Evolutionary conservation across 495 filamentous ascomycete genomes (phyloP).

Genomic region (Durotheca rogersii): DNA sequence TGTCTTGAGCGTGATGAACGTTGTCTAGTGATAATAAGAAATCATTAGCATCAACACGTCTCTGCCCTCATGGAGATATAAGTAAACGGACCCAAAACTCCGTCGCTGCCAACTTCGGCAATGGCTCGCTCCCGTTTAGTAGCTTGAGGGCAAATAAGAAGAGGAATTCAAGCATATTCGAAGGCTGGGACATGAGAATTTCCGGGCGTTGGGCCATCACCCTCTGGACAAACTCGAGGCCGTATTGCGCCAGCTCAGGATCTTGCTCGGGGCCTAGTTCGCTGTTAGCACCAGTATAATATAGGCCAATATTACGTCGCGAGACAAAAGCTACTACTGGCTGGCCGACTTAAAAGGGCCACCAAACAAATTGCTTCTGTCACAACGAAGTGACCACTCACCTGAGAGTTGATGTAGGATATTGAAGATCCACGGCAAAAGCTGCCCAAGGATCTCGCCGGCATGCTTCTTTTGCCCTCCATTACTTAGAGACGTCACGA

Average conservation of each 20-base stretch:
- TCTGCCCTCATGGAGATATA: no score
- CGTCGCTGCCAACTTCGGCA: constrained; percentile 77
- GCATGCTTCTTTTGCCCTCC: constrained; percentile 40
- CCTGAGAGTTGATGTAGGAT: constrained; percentile 65
- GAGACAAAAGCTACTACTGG: no score
- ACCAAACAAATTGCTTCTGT: no score
- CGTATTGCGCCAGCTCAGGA: constrained; percentile 58
- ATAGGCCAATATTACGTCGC: no score
- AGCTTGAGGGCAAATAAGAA: constrained; percentile 76
- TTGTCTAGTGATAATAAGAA: constrained; percentile 41
- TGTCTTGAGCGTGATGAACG: constrained; percentile 48
- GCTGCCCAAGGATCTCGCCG: constrained; percentile 48
- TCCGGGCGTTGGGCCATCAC: constrained; percentile 64
- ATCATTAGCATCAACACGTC: no score
- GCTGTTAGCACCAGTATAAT: constrained; percentile 14
- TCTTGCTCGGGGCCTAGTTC: constrained; percentile 60
- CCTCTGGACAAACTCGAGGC: constrained; percentile 60
- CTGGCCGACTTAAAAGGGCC: no score
- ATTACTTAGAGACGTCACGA: constrained; percentile 65
- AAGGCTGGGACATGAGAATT: constrained; percentile 54
- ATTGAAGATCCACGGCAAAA: constrained; percentile 65
- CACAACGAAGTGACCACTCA: constrained; percentile 34
- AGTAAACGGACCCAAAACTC: constrained; percentile 73
- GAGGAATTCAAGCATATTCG: constrained; percentile 61
- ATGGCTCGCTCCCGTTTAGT: constrained; percentile 68